Evolutionary conservation across 2,329 filamentous ascomycete species (phyloP), one percentile per base, ranked within the genome.

Genomic region (Paradendryphiella salina): DNA sequence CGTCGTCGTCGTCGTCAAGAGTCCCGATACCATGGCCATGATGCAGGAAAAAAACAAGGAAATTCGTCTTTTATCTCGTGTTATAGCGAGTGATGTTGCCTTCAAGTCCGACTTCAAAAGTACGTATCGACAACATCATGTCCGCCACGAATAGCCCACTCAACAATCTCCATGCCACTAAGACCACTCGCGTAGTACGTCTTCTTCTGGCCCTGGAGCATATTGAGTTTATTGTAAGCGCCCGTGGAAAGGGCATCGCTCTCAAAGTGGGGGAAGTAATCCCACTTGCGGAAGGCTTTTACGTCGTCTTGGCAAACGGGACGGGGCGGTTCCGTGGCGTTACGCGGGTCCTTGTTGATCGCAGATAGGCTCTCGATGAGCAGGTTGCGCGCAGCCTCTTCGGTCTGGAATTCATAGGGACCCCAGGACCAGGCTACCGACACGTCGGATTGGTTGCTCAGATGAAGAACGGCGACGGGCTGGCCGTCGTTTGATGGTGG

Each of bases 181-280:
- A 73, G 64, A 17, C 64, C 71, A 45, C 69, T 72, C 15, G 69
- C 70, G 57, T 65, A 73, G 55, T 65, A 73, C 23, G 64, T 70
- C 57, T 72, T 71, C 46, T 70, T 69, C 41, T 64, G 58, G n/a
- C 70, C 71, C 36, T 73, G 71, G n/a, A 73, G 56, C 8, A 47
- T 35, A 11, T 71, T 70, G n/a, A 69, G 56, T 46, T 66, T 69
- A 2, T 39, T 55, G 38, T 73, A 73, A 1, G 63, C 63, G 4
- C 66, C 69, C 4, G 60, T 52, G 26, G 44, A 50, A 14, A 73
- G 54, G 1, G 65, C 58, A 31, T 65, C 53, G 21, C 54, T 56
- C 32, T 64, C 67, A 31, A 73, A 73, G 42, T 73, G 71, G 8
- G 71, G 71, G 39, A 73, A 73, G 47, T 73, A 73, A 17, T 73